phyloP scores from a whole-genome alignment of 345 rosid genomes.

The Anastatica hierochuntica region DNA sequence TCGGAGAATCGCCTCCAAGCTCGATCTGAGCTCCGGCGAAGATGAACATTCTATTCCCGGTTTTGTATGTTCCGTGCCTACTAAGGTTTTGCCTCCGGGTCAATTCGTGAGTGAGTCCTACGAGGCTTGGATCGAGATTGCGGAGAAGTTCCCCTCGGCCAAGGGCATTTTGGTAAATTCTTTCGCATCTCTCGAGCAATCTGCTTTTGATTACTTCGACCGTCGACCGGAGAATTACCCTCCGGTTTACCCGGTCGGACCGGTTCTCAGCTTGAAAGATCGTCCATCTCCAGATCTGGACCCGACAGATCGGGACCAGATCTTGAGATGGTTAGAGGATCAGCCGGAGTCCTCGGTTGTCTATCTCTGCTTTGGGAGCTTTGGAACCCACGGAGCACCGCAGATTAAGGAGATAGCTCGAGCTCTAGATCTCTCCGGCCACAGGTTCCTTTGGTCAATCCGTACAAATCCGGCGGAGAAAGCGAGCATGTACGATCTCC shows the following conservation, averaged over 20 bases:
- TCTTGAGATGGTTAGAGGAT: conserved; percentile 40
- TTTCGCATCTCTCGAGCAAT: conserved; percentile 28
- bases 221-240: conserved; percentile 16
- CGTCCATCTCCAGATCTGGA: conserved; percentile 20
- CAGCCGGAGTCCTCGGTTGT: conserved; percentile 37
- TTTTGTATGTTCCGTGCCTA: conserved; percentile 28
- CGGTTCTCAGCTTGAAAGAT: conserved; percentile 26
- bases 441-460: conserved; percentile 28
- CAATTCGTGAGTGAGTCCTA: conserved; percentile 30
- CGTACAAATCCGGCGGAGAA: conserved; percentile 19
- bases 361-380: conserved; percentile 45
- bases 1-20: not conserved
- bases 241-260: conserved; percentile 37
- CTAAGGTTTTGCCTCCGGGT: conserved; percentile 29
- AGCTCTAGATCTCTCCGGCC: conserved; percentile 32
- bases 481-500: conserved; percentile 3
- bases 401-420: conserved; percentile 40
- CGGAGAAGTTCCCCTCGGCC: conserved; percentile 27
- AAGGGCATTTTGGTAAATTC: conserved; percentile 41
- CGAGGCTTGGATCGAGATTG: conserved; percentile 25
- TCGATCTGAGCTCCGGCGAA: conserved; percentile 15
- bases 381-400: conserved; percentile 18
- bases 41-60: conserved; percentile 22
- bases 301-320: not conserved
- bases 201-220: conserved; percentile 23